Evolutionary conservation across 768 basidiomycete species (phyloP).

Genomic region (Xerocomellus amylosporus): DNA sequence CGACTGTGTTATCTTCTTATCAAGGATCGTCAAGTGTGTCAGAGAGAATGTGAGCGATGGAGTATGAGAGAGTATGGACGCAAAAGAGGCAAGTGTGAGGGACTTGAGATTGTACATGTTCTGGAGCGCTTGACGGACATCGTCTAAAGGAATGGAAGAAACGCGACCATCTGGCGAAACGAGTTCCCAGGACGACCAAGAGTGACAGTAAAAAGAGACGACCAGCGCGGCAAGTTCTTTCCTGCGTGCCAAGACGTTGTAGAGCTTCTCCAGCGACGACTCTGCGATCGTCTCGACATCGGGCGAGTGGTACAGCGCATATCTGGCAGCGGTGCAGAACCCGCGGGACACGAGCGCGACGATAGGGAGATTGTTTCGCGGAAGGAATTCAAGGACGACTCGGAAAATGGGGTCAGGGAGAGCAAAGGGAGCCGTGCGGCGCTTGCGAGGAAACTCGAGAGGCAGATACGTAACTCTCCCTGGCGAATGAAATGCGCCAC

Average conservation of each 20-base stretch:
- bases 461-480: neutral
- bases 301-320: slow-evolving; percentile 22
- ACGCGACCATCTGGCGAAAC: slow-evolving; percentile 2
- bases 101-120: slow-evolving; percentile 31
- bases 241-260: slow-evolving; percentile 17
- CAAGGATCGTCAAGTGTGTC: slow-evolving; percentile 29
- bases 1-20: slow-evolving; percentile 21
- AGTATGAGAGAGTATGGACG: slow-evolving; percentile 17
- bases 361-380: slow-evolving; percentile 13
- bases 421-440: neutral
- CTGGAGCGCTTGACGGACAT: slow-evolving; percentile 25
- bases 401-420: slow-evolving; percentile 23
- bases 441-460: neutral
- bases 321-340: slow-evolving; percentile 22
- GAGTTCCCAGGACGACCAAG: slow-evolving; percentile 19
- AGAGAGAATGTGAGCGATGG: slow-evolving; percentile 23
- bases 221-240: slow-evolving; percentile 25
- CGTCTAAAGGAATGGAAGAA: slow-evolving; percentile 11
- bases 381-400: slow-evolving; percentile 22
- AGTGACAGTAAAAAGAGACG: slow-evolving; percentile 21
- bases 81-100: slow-evolving; percentile 27
- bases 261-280: slow-evolving; percentile 16
- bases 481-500: slow-evolving; percentile 11
- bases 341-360: slow-evolving; percentile 26
- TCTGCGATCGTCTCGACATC: slow-evolving; percentile 17